Base-by-base conservation (phyloP, 2,329 filamentous ascomycete genomes). In the Lachnellula cervina region DNA sequence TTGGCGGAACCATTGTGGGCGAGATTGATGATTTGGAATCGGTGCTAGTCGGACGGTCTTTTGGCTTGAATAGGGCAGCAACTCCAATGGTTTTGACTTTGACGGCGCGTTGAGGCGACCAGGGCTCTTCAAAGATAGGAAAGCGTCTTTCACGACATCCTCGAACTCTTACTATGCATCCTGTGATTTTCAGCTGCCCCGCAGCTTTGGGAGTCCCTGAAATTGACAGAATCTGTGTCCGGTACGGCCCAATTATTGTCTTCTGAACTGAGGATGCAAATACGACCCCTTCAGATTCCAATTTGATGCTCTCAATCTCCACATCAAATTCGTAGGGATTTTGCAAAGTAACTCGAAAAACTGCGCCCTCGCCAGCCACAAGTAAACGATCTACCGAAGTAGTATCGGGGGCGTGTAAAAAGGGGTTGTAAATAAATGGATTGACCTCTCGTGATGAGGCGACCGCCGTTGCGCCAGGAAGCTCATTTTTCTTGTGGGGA, bases 351-450 rank as follows among this genome's bases (percentile, higher is more conserved):
- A 97, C 80, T 63, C 82, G 81, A 71, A 97, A 96, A 4, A 81
- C 84, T 2, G 89, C 86, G 56, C 82, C 74, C 70, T 97, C 92
- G 16, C 85, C 86, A 4, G 89, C 85, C 19, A 97, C 89, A 32
- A 97, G 76, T 1, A 90, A 80, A 55, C 80, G 80, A 56, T 91
- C 84, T 1, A 78, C 76, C 17, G 75, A 76, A 23, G 80, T 79
- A 51, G 86, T 79, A 43, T 83, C 80, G 0, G 79, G 73, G 52
- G 80, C 79, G 71, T 91, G 90, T 19, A 91, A 74, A 66, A 97
- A 97, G 0, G 94, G 90, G 66, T 97, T 97, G 69, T 97, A 96
- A 55, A 99, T 89, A 64, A 99, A 96, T 0, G 94, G 94, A 59
- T 94, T 90, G 60, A 79, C 74, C 55, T 72, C 66, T 51, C 73